phyloP scores from a whole-genome alignment of 1,284 basidiomycete species.

The Exobasidium rhododendri region DNA sequence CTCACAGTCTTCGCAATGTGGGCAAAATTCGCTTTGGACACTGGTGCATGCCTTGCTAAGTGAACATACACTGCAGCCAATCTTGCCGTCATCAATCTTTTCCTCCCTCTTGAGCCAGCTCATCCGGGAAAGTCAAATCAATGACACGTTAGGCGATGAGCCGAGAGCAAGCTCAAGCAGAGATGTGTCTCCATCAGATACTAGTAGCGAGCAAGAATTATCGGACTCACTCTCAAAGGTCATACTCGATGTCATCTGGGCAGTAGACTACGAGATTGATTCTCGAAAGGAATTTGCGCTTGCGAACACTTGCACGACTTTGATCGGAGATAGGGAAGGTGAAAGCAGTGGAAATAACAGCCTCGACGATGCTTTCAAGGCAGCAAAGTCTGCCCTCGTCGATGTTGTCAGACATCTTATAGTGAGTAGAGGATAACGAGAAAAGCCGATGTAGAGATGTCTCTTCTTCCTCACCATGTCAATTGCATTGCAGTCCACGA shows the following conservation, averaged over 20 bases:
- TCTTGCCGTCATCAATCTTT: neutral
- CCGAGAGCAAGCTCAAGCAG: neutral
- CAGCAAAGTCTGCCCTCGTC: slow-evolving; percentile 7
- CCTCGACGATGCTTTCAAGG: neutral
- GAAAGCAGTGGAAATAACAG: neutral
- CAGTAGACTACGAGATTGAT: slow-evolving; percentile 43
- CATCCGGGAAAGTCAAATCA: neutral
- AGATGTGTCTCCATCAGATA: neutral
- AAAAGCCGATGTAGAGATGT: no score
- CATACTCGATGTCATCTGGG: slow-evolving; percentile 43
- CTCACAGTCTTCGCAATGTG: neutral
- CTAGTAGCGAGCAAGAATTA: neutral
- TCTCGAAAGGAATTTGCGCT: slow-evolving; percentile 28
- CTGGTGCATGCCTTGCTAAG: neutral
- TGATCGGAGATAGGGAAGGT: slow-evolving; percentile 22
- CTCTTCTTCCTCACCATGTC: no score
- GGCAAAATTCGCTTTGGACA: neutral
- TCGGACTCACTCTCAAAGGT: slow-evolving; percentile 3
- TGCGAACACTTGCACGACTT: slow-evolving; percentile 2
- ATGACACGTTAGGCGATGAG: neutral
- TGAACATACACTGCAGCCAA: neutral
- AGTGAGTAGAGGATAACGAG: slow-evolving; percentile 13
- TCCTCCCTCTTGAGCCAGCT: neutral
- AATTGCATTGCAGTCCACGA: no score
- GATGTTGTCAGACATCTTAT: slow-evolving; percentile 17